Evolutionary conservation across 208 protist genomes (phyloP).

Genomic region (Dictyostelium gargantuum): DNA sequence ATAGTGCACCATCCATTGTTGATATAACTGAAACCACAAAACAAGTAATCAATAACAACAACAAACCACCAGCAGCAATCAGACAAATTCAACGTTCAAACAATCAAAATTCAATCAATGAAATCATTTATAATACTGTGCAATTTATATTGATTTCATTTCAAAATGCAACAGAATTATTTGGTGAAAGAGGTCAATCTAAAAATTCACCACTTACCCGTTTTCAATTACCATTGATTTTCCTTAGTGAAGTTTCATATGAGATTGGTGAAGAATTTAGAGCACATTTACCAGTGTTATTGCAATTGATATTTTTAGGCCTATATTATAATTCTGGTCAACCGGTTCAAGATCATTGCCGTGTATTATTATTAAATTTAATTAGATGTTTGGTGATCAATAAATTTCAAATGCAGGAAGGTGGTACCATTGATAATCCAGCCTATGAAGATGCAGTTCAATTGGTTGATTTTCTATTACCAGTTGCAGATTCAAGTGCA

Average conservation of each 20-base stretch:
- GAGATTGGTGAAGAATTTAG: conserved; percentile 60
- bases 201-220: conserved; percentile 20
- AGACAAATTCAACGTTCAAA: neutral
- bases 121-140: conserved; percentile 6
- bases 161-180: neutral
- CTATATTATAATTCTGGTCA: conserved; percentile 55
- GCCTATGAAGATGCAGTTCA: conserved; percentile 47
- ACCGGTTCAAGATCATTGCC: conserved; percentile 60
- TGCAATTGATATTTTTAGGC: conserved; percentile 52
- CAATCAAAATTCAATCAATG: no score
- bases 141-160: neutral
- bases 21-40: neutral
- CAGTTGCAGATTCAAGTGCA: neutral
- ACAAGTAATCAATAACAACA: no score
- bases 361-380: conserved; percentile 50
- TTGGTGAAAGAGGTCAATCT: neutral
- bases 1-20: neutral
- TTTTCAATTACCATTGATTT: conserved; percentile 55
- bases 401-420: conserved; percentile 33
- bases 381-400: conserved; percentile 48
- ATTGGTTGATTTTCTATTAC: conserved; percentile 26
- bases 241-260: conserved; percentile 50
- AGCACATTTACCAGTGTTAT: conserved; percentile 21
- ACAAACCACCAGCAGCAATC: neutral
- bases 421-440: neutral